Percentiles rank a stretch among this genome's conserved stretches.
Evolutionary conservation across 2,329 filamentous ascomycete genomes (phyloP).

Genomic region (Diaporthe longicolla): DNA sequence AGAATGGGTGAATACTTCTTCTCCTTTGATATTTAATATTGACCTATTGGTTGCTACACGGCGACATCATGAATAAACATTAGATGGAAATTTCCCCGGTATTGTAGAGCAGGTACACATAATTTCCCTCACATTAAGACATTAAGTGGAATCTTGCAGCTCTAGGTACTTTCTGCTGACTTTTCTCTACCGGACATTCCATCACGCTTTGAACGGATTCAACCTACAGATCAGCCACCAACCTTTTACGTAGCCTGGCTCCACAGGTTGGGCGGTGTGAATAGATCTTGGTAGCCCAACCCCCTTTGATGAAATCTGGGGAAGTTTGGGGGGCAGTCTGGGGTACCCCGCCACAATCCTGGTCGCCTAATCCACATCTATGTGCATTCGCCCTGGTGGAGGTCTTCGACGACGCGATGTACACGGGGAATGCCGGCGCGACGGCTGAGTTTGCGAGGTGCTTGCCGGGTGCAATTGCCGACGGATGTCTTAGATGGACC

Average conservation of each 20-base stretch:
- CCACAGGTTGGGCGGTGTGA: neutral
- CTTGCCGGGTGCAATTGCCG: conserved; percentile 25
- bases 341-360: neutral
- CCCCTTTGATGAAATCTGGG: neutral
- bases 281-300: neutral
- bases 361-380: neutral
- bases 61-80: neutral
- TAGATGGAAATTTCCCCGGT: no score
- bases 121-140: no score
- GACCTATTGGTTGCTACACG: neutral
- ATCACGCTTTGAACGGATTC: neutral
- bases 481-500: neutral
- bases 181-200: no score
- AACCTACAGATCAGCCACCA: no score
- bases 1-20: no score
- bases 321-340: neutral
- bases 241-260: neutral
- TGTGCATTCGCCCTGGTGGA: neutral
- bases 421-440: neutral
- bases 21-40: neutral
- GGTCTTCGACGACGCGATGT: neutral
- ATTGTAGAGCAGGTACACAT: no score
- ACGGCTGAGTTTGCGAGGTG: neutral
- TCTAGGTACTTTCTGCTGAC: no score
- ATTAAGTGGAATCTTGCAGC: no score